Conservation (phyloP, 2,329 filamentous ascomycete genomes). For the Talaromyces atroroseus region DNA sequence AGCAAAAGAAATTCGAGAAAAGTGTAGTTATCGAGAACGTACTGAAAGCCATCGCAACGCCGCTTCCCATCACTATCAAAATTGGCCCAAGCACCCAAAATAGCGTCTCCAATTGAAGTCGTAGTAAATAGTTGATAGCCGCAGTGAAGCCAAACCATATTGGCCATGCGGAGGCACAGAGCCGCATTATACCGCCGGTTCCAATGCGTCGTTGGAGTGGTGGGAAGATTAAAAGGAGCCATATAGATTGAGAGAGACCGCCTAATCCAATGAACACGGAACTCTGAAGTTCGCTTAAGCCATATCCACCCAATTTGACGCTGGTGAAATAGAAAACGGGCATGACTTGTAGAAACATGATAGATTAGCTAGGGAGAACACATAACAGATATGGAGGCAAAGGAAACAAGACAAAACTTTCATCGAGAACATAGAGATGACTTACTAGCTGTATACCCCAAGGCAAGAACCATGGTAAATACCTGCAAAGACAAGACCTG, state of each 20-base stretch:
- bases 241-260: slow-evolving; percentile 63
- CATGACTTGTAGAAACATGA: slow-evolving; percentile 36
- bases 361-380: background rate
- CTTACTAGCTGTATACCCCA: slow-evolving; percentile 60
- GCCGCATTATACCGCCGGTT: slow-evolving; percentile 59
- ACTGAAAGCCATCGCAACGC: slow-evolving; percentile 64
- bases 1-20: no score
- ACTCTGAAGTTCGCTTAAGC: slow-evolving; percentile 59
- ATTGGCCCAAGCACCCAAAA: slow-evolving; percentile 56
- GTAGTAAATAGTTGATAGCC: slow-evolving; percentile 53
- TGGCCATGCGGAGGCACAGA: slow-evolving; percentile 51
- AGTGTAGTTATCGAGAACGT: slow-evolving; percentile 15
- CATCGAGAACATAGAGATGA: background rate
- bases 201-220: slow-evolving; percentile 60
- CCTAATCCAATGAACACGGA: slow-evolving; percentile 60
- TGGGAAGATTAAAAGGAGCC: slow-evolving; percentile 68
- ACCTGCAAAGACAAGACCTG: slow-evolving; percentile 61
- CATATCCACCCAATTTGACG: slow-evolving; percentile 58
- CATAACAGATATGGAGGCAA: background rate
- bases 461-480: slow-evolving; percentile 63
- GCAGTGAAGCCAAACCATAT: slow-evolving; percentile 56
- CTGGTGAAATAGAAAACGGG: slow-evolving; percentile 66
- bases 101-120: slow-evolving; percentile 34
- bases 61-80: slow-evolving; percentile 51
- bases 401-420: background rate